Conservation (phyloP, 768 basidiomycete species). For the Cantharellus cinnabarinus region DNA sequence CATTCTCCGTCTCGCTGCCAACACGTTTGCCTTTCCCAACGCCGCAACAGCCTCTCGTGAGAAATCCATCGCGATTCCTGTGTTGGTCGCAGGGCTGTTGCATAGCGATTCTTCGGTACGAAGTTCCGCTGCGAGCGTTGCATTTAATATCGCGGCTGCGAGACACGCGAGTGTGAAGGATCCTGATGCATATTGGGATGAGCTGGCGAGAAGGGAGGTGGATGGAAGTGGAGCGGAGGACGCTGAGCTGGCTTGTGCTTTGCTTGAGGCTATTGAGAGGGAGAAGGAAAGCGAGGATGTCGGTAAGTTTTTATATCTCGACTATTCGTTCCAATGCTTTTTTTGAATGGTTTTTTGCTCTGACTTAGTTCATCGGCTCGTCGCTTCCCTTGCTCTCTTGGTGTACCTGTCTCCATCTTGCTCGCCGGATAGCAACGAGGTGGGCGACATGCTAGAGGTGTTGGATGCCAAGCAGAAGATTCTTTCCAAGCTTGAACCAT, state of each 20-base stretch:
- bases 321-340: neutral
- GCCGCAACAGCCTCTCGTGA: conserved; percentile 3
- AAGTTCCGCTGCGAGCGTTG: conserved; percentile 62
- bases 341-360: neutral
- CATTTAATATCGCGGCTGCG: conserved; percentile 56
- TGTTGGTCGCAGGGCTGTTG: conserved; percentile 41
- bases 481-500: conserved; percentile 28
- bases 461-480: conserved; percentile 39
- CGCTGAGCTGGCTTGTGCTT: conserved; percentile 59
- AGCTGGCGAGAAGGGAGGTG: conserved; percentile 18
- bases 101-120: conserved; percentile 48
- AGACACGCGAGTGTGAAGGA: neutral
- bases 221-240: conserved; percentile 55
- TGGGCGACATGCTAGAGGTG: conserved; percentile 36
- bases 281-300: conserved; percentile 64
- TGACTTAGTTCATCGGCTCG: conserved; percentile 52
- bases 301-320: conserved; percentile 27
- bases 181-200: conserved; percentile 3
- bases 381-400: conserved; percentile 57
- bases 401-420: conserved; percentile 56
- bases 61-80: conserved; percentile 27
- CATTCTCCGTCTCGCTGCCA: conserved; percentile 44
- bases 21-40: conserved; percentile 31
- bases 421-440: conserved; percentile 24
- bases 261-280: conserved; percentile 57